Conservation (phyloP, 352 stramenopile species). For the Globisporangium radiosum region DNA sequence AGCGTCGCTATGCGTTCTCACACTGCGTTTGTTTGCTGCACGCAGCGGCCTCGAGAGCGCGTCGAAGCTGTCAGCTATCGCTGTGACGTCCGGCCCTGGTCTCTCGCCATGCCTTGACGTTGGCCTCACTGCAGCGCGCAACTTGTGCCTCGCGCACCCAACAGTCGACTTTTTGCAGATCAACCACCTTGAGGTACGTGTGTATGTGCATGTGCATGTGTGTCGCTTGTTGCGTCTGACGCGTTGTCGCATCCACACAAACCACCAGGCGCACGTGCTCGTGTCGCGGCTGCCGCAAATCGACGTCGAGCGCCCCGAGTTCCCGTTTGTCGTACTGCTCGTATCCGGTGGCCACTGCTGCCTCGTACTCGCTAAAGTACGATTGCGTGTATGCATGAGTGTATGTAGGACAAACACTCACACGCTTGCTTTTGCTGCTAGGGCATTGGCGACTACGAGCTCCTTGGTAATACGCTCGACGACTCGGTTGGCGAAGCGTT, state of each 20-base stretch:
- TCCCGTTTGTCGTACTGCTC: conserved; percentile 96
- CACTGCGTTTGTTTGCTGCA: background rate
- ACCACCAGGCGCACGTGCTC: conserved; percentile 90
- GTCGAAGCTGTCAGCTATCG: conserved; percentile 90
- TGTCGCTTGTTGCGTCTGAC: too few relatives aligned
- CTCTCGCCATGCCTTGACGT: conserved; percentile 97
- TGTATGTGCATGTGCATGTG: background rate
- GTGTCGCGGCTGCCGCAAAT: conserved; percentile 87
- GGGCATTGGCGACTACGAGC: conserved; percentile 89
- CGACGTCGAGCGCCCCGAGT: conserved; percentile 51
- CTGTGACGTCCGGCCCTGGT: conserved; percentile 94
- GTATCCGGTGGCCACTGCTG: conserved; percentile 99
- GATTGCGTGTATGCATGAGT: background rate
- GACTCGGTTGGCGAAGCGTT: conserved; percentile 98
- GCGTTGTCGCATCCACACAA: too few relatives aligned
- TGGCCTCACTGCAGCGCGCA: conserved; percentile 73
- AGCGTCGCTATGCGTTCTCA: background rate
- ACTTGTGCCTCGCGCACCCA: conserved; percentile 81
- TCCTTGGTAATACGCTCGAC: conserved; percentile 96
- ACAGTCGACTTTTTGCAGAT: conserved; percentile 93
- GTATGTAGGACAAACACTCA: background rate
- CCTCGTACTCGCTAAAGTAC: conserved; percentile 86
- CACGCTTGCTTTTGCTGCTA: conserved; percentile 19
- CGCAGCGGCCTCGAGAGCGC: conserved; percentile 58
- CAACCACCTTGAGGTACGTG: conserved; percentile 94